phyloP scores from a whole-genome alignment of 805 yeast genomes.

The Lipomyces orientalis region DNA sequence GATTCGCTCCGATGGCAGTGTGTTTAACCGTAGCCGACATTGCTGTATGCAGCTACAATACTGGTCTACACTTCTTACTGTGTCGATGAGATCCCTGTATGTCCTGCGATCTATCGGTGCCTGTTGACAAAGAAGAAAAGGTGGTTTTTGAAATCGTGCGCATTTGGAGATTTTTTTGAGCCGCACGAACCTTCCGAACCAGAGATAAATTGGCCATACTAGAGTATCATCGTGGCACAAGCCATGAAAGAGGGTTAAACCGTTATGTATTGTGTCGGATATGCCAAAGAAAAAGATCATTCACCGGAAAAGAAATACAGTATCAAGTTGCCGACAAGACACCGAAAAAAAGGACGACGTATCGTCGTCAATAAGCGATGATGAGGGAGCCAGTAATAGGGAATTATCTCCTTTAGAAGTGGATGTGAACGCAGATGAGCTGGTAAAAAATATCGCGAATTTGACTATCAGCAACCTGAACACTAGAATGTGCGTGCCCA shows the following conservation, averaged over 20 bases:
- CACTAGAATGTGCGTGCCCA: neutral
- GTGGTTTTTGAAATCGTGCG: too few relatives aligned
- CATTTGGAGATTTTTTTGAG: neutral
- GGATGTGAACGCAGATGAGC: neutral
- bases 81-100: neutral
- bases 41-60: neutral
- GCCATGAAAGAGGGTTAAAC: neutral
- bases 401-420: neutral
- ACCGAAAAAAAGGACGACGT: neutral
- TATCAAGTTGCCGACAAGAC: neutral
- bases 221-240: too few relatives aligned
- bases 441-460: neutral
- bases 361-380: neutral
- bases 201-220: too few relatives aligned
- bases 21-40: slow-evolving; percentile 19
- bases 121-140: too few relatives aligned
- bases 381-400: neutral
- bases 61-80: neutral
- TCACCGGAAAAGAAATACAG: neutral
- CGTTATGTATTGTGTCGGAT: neutral
- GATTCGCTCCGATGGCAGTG: slow-evolving; percentile 34
- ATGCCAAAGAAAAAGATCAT: neutral
- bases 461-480: neutral
- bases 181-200: too few relatives aligned
- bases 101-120: too few relatives aligned